Evolutionary conservation across 306 rosid species (phyloP), one percentile per base, ranked within the genome.

Genomic region (Myrica gale): DNA sequence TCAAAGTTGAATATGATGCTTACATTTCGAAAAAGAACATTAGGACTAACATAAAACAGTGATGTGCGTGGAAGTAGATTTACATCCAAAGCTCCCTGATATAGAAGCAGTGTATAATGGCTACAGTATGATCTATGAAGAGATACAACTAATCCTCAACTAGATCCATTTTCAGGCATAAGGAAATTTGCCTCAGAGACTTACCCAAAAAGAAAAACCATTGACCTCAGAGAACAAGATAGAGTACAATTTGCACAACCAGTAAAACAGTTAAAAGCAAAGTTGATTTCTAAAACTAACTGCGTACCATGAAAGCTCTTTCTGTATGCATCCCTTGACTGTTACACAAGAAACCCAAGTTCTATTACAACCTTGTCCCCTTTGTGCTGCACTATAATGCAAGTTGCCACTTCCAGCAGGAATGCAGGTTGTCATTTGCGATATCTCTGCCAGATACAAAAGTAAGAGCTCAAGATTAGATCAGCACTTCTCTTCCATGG

Each of bases 381-480:
- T 87, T 68, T 71, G 76, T 57, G 53, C 68, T 75, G 62, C 81
- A 72, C 67, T 8, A 68, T n/a, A 88, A 45, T 77, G 80, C 68
- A 90, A 77, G 66, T 79, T 81, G 74, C 91, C 82, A 46, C 84
- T 82, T 76, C 93, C 92, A 32, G 85, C 81, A 43, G 90, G 88
- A 48, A 90, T 76, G 80, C 89, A 84, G 79, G 84, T 89, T 78
- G 86, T 71, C 98, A 95, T 95, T 65, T 82, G 77, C 79, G 77
- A 82, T 72, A 68, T 75, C 73, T 77, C 85, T 83, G 80, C 16
- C 65, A 45, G 61, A 82, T 70, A 23, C 46, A 81, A 57, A 66
- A 65, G 68, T 58, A 84, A 47, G 53, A 10, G 70, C 32, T 17
- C 70, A 60, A 74, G 79, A 58, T 43, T 51, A 73, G 45, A 39